Percentiles rank a stretch among this genome's conserved stretches.
Conservation (phyloP, 73 alveolate species). For the Symbiodinium pilosum region DNA sequence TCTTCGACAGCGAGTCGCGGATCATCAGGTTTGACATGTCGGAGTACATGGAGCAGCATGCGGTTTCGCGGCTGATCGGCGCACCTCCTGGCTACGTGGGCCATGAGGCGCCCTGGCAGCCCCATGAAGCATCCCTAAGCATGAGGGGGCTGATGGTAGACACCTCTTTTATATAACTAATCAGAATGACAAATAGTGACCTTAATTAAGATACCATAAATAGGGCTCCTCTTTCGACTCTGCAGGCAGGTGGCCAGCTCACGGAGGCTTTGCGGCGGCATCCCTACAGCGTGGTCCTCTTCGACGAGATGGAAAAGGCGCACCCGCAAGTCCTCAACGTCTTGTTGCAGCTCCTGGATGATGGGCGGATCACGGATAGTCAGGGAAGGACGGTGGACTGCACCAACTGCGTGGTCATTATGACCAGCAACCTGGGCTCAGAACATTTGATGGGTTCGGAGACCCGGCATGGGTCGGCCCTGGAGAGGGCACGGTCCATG, state of each 20-base stretch:
- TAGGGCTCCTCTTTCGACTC: too few relatives aligned
- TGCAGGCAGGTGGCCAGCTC: conserved; percentile 95
- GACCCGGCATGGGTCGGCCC: background rate
- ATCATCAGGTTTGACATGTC: conserved; percentile 68
- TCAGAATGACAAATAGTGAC: too few relatives aligned
- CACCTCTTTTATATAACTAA: too few relatives aligned
- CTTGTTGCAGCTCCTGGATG: conserved; percentile 91
- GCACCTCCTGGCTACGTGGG: conserved; percentile 95
- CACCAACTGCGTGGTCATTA: conserved; percentile 81
- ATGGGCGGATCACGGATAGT: conserved; percentile 95
- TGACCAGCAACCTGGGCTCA: conserved; percentile 94
- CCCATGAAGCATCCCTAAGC: too few relatives aligned
- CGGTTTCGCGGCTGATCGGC: conserved; percentile 91
- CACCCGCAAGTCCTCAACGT: conserved; percentile 95
- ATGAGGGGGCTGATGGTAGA: too few relatives aligned
- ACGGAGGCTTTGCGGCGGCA: conserved; percentile 94
- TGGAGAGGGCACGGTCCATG: background rate
- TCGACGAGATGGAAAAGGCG: conserved; percentile 95
- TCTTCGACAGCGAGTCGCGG: conserved; percentile 69
- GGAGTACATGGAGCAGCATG: conserved; percentile 95
- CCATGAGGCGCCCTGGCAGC: too few relatives aligned
- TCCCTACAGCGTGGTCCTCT: conserved; percentile 94
- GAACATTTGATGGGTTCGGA: conserved; percentile 37
- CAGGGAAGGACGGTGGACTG: conserved; percentile 94
- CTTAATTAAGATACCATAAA: too few relatives aligned